These are phyloP conservation scores for Gloeopeniophorella convolvens DNA, from an alignment of 768 basidiomycete genomes.

Conservation along the genomic window DNA sequence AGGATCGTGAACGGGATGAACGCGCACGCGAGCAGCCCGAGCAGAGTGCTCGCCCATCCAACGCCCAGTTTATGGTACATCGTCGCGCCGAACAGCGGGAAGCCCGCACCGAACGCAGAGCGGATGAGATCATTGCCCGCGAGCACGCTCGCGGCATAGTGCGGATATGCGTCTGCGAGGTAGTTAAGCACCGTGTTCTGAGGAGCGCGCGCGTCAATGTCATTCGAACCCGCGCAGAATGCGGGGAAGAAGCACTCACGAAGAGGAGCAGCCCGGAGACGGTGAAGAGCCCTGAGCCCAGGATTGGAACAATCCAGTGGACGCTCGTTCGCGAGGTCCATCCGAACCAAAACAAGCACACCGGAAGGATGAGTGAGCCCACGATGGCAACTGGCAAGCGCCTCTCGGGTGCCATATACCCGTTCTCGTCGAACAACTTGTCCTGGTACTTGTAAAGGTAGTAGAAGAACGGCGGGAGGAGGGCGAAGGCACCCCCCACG, in stretches of 20 bases:
- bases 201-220: not conserved
- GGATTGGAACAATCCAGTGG: conserved; percentile 30
- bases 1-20: conserved; percentile 21
- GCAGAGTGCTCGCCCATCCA: conserved; percentile 21
- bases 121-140: conserved; percentile 30
- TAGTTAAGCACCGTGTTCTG: conserved; percentile 24
- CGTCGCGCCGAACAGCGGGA: conserved; percentile 15
- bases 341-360: no score
- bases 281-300: conserved; percentile 28
- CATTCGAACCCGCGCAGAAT: conserved; percentile 21
- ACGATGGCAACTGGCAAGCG: conserved; percentile 29
- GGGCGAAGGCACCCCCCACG: not conserved
- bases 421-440: not conserved
- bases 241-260: conserved; percentile 22
- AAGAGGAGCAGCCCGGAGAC: conserved; percentile 29
- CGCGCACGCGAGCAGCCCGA: conserved; percentile 23
- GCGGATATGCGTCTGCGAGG: conserved; percentile 26
- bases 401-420: conserved; percentile 21
- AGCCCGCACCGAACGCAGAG: conserved; percentile 14
- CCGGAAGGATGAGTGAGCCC: conserved; percentile 26
- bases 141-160: conserved; percentile 27
- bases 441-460: no score
- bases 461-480: not conserved
- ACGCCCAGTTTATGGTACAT: conserved; percentile 23
- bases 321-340: conserved; percentile 24